Conservation (phyloP, 768 basidiomycete genomes). For the Tephrocybe sp. region DNA sequence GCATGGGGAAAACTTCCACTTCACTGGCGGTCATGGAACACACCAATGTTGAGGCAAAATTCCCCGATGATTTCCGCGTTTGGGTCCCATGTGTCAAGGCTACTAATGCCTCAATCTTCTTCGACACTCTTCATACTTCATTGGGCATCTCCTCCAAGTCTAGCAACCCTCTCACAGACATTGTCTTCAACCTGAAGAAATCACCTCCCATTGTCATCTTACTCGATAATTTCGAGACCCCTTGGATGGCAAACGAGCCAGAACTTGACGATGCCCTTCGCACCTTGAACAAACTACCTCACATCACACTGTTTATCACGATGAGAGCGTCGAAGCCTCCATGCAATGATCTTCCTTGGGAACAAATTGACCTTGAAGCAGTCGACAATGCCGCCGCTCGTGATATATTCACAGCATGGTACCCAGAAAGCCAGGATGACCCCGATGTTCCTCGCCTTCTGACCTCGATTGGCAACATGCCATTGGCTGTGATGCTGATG, state of each 20-base stretch:
- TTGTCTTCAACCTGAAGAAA: too few species aligned
- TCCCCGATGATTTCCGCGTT: too few species aligned
- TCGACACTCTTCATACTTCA: too few species aligned
- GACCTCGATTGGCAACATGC: constrained; percentile 24
- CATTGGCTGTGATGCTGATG: constrained; percentile 33
- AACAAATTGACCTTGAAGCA: constrained; percentile 6
- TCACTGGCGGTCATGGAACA: too few species aligned
- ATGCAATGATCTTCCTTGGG: constrained; percentile 26
- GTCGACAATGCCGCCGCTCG: constrained; percentile 20
- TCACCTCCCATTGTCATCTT: too few species aligned
- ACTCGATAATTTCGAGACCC: constrained; percentile 40
- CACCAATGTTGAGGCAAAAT: too few species aligned
- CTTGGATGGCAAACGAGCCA: constrained; percentile 28
- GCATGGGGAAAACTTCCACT: too few species aligned
- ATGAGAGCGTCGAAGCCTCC: constrained; percentile 21
- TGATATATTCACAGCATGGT: constrained; percentile 20
- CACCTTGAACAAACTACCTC: neutral
- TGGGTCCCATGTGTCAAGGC: too few species aligned
- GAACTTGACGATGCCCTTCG: constrained; percentile 12
- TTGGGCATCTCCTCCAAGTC: too few species aligned
- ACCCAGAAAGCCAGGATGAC: constrained; percentile 17
- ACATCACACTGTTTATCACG: neutral
- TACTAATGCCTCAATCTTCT: too few species aligned
- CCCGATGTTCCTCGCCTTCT: constrained; percentile 23
- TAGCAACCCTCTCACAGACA: too few species aligned